Base-by-base conservation (phyloP, 176 grass and related monocot species). In the Pontederia paniculata region DNA sequence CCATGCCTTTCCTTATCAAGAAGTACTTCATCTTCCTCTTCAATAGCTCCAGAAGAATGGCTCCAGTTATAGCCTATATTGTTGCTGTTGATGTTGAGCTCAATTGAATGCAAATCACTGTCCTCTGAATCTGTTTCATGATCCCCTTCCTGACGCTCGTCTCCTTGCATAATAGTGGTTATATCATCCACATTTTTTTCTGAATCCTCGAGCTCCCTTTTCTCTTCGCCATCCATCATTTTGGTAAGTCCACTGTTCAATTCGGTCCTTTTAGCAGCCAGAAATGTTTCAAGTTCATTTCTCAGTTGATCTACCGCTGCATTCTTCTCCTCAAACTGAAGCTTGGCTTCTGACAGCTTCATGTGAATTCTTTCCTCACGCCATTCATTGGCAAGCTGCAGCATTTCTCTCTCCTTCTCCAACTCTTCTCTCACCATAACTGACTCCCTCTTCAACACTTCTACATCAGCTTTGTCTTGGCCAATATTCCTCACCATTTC, bases 321-420 rank as follows among this genome's bases (percentile, higher is more conserved):
- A 74, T 87, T 81, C 68, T 90, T 90, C 69, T 97, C 91, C 73
- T 97, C 91, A 50, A 90, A 90, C 50, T 97, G 86, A 42, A 82
- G 37, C 70, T 78, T 63, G 1, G 91, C 91, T 63, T 97, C 86
- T 2, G 70, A 71, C 17, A 97, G 80, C 49, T 90, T 97, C 91
- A 97, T 97, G 68, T 76, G 71, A 50, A 87, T 79, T 62, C 91
- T 73, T 65, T 97, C 86, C 71, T 90, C 86, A 10, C 91, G 77
- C 31, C 84, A 84, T 65, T 97, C 83, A 58, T 90, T 82, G 13
- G 85, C 86, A 46, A 97, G 45, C 4, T 57, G 83, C 60, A 97
- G 77, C 86, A 90, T 97, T 52, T 87, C 82, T 58, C 80, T 55
- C 67, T 97, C 80, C 57, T 72, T 28, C 45, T 90, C 77, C 23